Base-by-base conservation (phyloP, 2,329 filamentous ascomycete species). In the Alternaria arbusti region DNA sequence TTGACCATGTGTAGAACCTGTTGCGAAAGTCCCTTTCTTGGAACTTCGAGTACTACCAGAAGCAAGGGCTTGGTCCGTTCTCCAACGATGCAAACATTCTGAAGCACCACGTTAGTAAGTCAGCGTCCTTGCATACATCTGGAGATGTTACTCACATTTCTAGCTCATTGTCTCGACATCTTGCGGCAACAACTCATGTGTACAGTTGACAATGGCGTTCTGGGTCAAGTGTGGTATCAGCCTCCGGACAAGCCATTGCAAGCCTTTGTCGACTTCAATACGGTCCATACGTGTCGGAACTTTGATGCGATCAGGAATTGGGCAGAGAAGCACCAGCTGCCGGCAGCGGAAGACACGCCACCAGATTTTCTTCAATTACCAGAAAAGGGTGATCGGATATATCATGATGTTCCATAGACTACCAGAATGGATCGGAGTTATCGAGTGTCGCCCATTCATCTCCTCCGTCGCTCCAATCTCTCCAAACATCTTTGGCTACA, bases 181-280 rank as follows among this genome's bases (percentile, higher is more conserved):
- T 66, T 90, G 46, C 86, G 88, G 1, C 88, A 90, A 70, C 86
- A 88, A 17, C 80, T 90, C 23, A 89, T 89, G 86, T 90, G 88
- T 74, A 87, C 84, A 25, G 80, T 86, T 40, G 88, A 90, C 66
- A 84, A 86, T 1, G 87, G 84, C 1, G 83, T 90, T 0, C 79
- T 90, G 0, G 87, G 87, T 8, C 87, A 90, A 68, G 84, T 90
- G 1, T 90, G 88, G 88, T 84, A 84, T 11, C 80, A 86, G 51
- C 76, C 78, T 26, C 83, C 87, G 1, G 69, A 80, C 1, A 75
- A 81, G 9, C 82, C 84, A 0, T 82, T 86, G 1, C 77, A 80
- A 46, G 83, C 87, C 0, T 89, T 87, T 65, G 86, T 88, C 2
- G 87, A 90, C 72, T 90, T 89, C 76, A 87, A 88, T 66, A 89